phyloP scores from a whole-genome alignment of 2,329 filamentous ascomycete genomes.

The Botrytis hyacinthi region DNA sequence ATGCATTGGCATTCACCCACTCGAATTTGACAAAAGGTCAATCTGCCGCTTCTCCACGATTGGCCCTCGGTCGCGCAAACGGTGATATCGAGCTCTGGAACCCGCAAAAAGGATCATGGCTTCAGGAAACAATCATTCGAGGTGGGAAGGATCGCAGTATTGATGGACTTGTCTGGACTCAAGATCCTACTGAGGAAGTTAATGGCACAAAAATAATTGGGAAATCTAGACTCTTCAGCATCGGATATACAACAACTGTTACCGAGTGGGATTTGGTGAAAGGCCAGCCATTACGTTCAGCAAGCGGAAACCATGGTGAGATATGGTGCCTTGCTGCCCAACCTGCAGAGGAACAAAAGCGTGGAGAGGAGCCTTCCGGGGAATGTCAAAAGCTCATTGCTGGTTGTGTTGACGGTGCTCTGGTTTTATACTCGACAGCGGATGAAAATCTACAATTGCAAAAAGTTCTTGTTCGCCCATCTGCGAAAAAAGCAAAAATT shows the following conservation, averaged over 20 bases:
- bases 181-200: constrained; percentile 72
- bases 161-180: constrained; percentile 88
- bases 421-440: constrained; percentile 82
- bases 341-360: constrained; percentile 46
- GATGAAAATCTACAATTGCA: constrained; percentile 81
- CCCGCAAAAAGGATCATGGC: constrained; percentile 70
- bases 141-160: constrained; percentile 84
- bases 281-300: constrained; percentile 74
- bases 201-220: constrained; percentile 62
- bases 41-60: constrained; percentile 62
- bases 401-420: constrained; percentile 87
- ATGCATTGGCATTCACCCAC: constrained; percentile 91
- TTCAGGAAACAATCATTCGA: constrained; percentile 81
- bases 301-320: constrained; percentile 89
- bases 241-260: constrained; percentile 86
- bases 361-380: constrained; percentile 39
- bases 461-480: constrained; percentile 69
- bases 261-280: constrained; percentile 93
- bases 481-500: constrained; percentile 82
- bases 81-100: constrained; percentile 99
- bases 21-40: constrained; percentile 51
- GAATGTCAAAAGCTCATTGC: constrained; percentile 67
- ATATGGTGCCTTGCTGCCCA: constrained; percentile 96
- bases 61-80: constrained; percentile 89
- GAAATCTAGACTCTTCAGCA: constrained; percentile 86